Conservation (phyloP, 345 rosid species). For the Geranium brycei region DNA sequence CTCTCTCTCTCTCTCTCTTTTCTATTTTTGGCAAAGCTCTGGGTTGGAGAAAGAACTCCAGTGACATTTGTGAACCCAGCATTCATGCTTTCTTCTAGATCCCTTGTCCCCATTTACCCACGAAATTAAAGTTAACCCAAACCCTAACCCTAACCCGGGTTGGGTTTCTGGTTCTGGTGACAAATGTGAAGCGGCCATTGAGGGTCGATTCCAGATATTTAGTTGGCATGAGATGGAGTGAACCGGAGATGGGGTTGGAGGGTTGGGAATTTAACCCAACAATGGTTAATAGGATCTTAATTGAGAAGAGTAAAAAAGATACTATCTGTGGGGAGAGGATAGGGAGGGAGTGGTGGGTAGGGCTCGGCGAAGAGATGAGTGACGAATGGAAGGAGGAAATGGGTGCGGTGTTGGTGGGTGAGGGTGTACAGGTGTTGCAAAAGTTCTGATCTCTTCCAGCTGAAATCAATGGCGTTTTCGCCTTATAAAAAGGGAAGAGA, state of each 20-base stretch:
- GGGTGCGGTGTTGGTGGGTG: slow-evolving; percentile 8
- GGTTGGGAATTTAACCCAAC: slow-evolving; percentile 8
- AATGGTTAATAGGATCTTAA: slow-evolving; percentile 17
- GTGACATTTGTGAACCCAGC: slow-evolving; percentile 55
- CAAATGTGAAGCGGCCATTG: slow-evolving; percentile 34
- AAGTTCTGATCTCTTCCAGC: slow-evolving; percentile 47
- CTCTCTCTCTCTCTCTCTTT: slow-evolving; percentile 3
- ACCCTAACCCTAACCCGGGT: slow-evolving; percentile 10
- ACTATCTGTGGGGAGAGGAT: background rate
- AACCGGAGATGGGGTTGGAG: background rate
- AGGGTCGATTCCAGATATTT: slow-evolving; percentile 10
- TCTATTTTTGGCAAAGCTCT: too few species aligned
- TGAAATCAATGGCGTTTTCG: slow-evolving; percentile 58
- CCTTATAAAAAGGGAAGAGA: background rate
- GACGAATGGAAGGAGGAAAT: slow-evolving; percentile 61
- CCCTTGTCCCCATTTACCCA: slow-evolving; percentile 14
- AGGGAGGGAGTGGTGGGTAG: slow-evolving; percentile 23
- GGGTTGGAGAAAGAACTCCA: slow-evolving; percentile 9
- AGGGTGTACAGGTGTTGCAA: slow-evolving; percentile 54
- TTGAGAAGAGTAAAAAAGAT: slow-evolving; percentile 1
- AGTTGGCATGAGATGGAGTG: background rate
- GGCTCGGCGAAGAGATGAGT: slow-evolving; percentile 27
- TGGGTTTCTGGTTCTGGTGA: slow-evolving; percentile 6
- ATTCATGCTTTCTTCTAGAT: slow-evolving; percentile 31
- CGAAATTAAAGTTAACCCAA: background rate